Conservation (phyloP, 2,329 filamentous ascomycete species). For the Aspergillus floridensis region DNA sequence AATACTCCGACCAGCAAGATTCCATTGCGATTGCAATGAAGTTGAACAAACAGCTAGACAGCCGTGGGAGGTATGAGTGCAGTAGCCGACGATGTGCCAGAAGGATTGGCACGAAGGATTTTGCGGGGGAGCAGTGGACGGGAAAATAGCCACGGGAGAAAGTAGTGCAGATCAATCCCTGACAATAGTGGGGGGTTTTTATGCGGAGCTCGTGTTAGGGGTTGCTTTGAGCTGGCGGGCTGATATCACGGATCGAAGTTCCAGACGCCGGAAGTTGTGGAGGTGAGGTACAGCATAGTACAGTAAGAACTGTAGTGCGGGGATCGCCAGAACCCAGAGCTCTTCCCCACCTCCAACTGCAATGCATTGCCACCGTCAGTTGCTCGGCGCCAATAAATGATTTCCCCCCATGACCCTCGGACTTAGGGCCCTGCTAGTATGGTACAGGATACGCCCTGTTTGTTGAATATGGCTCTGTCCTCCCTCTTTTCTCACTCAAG, state of each 20-base stretch:
- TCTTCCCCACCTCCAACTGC: background rate
- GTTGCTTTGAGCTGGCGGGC: background rate
- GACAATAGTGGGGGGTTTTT: background rate
- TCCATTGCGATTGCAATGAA: background rate
- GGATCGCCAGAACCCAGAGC: background rate
- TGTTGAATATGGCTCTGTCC: background rate
- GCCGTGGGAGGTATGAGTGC: background rate
- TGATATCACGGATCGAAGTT: background rate
- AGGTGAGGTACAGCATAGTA: background rate
- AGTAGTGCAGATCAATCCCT: background rate
- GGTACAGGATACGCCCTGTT: background rate
- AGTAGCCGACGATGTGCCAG: background rate
- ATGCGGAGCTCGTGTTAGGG: conserved; percentile 1
- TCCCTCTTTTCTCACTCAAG: background rate
- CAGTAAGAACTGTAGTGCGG: background rate
- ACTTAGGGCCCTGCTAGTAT: background rate
- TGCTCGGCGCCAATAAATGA: background rate
- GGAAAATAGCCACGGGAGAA: background rate
- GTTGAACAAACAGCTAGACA: background rate
- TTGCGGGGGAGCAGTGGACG: conserved; percentile 1
- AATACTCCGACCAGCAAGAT: too few relatives aligned
- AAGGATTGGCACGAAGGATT: background rate
- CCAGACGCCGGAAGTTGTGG: background rate
- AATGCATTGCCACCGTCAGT: background rate
- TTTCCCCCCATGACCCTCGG: background rate